Conservation (phyloP, 345 rosid genomes). For the Gossypium thurberi region DNA sequence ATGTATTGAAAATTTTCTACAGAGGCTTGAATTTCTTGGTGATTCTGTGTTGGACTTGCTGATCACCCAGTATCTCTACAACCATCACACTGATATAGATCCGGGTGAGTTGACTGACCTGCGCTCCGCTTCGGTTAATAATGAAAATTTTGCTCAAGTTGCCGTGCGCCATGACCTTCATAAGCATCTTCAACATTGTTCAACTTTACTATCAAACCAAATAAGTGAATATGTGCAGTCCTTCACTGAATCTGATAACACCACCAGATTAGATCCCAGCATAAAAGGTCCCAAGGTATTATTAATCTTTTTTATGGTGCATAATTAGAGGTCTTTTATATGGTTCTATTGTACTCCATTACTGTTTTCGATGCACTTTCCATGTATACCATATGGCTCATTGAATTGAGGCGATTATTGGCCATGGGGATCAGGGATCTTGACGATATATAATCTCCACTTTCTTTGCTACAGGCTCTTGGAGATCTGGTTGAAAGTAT, state of each 20-base stretch:
- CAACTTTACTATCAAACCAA: slow-evolving; percentile 42
- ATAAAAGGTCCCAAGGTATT: slow-evolving; percentile 78
- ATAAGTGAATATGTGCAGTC: slow-evolving; percentile 50
- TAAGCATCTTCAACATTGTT: slow-evolving; percentile 54
- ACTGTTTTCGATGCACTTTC: background rate
- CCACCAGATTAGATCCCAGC: slow-evolving; percentile 27
- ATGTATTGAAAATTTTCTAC: slow-evolving; percentile 8
- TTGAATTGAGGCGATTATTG: background rate
- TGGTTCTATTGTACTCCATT: background rate
- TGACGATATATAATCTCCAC: background rate
- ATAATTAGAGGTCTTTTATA: background rate
- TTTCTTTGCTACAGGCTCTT: slow-evolving; percentile 52
- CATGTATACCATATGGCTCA: background rate
- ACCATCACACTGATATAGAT: slow-evolving; percentile 50
- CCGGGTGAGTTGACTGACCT: slow-evolving; percentile 92
- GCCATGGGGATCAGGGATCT: background rate
- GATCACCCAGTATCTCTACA: slow-evolving; percentile 71
- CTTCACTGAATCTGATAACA: slow-evolving; percentile 32
- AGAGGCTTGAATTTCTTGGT: slow-evolving; percentile 97
- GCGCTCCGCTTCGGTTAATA: slow-evolving; percentile 82
- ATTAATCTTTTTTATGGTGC: background rate
- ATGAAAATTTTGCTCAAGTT: slow-evolving; percentile 77
- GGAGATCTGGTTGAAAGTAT: slow-evolving; percentile 94
- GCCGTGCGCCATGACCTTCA: slow-evolving; percentile 49
- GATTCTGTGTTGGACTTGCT: slow-evolving; percentile 83